Evolutionary conservation across 2,329 filamentous ascomycete species (phyloP).

Genomic region (Aspergillus fumigatus): DNA sequence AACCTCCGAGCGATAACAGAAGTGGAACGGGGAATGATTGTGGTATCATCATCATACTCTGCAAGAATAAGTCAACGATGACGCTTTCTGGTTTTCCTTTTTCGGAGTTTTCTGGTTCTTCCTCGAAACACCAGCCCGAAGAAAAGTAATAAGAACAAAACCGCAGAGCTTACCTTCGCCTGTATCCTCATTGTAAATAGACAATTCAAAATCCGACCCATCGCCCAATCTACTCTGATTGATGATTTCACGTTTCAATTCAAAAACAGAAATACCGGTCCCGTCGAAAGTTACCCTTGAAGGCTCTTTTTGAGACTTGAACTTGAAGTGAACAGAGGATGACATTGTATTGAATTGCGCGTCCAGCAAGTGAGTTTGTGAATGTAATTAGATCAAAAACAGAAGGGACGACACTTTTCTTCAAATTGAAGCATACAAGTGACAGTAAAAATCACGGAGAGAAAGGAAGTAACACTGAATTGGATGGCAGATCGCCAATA

Average conservation of each 20-base stretch:
- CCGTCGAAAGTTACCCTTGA: slow-evolving; percentile 94
- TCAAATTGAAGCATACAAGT: slow-evolving; percentile 22
- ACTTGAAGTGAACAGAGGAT: slow-evolving; percentile 99
- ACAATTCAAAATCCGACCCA: slow-evolving; percentile 92
- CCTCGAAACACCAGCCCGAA: not conserved
- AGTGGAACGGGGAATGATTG: slow-evolving; percentile 92
- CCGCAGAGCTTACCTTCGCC: slow-evolving; percentile 68
- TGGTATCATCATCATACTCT: slow-evolving; percentile 98
- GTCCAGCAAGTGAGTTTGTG: slow-evolving; percentile 23
- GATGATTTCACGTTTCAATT: slow-evolving; percentile 98
- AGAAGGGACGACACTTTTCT: slow-evolving; percentile 21
- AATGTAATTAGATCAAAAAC: slow-evolving; percentile 27
- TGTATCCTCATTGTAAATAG: slow-evolving; percentile 88
- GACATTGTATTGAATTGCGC: slow-evolving; percentile 62
- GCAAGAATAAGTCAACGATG: slow-evolving; percentile 27
- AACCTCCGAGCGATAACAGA: slow-evolving; percentile 85
- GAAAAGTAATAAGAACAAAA: not conserved
- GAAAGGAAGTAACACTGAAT: slow-evolving; percentile 12
- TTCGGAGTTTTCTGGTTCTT: not conserved
- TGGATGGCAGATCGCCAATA: slow-evolving; percentile 12
- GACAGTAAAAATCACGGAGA: slow-evolving; percentile 10
- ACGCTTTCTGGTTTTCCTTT: not conserved
- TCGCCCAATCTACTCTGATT: slow-evolving; percentile 88
- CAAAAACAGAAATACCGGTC: slow-evolving; percentile 96
- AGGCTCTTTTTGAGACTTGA: slow-evolving; percentile 97